Base-by-base conservation (phyloP, 2,329 filamentous ascomycete species). In the Trichophyton mentagrophytes region DNA sequence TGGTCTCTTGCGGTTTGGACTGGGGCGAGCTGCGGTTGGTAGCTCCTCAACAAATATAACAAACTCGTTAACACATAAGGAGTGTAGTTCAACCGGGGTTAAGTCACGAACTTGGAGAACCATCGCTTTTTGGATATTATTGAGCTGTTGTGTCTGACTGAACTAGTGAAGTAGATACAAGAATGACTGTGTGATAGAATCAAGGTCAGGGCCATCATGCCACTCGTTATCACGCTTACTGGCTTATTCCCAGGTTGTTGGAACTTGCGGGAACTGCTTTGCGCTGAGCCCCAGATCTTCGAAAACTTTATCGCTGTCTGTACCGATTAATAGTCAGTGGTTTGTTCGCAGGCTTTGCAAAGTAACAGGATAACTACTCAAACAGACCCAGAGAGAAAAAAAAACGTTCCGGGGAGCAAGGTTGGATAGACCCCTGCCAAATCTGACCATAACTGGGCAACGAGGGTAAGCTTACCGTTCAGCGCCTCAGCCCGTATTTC, bases 211-310 rank as follows among this genome's bases (percentile, higher is more conserved):
- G 15, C n/a, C 15, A n/a, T 20, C 44, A 4, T 20, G 4, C 20
- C 20, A 7, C 44, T 9, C 8, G 7, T 22, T 22, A 25, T 47
- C 20, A 47, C 6, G 13, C 15, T 22, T 20, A 8, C 9, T 30
- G 25, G 27, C 2, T 59, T n/a, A 64, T 22, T 61, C 79, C 82
- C 82, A 88, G 0, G 82, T 85, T 0, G 83, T 85, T 64, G 79
- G 78, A 55, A 88, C 70, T 63, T 81, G 79, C 0, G 84, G 80
- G 68, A 88, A 89, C 6, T 88, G 82, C 62, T 84, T 81, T 5
- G 83, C 79, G 61, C 79, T 80, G 53, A 84, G 73, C 3, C 80
- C 77, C 36, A 80, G 68, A 69, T 86, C 84, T 9, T 79, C 75
- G 67, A 85, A 86, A 57, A 87, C 74, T 1, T 81, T 77, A 62